phyloP scores from a whole-genome alignment of 2,329 filamentous ascomycete species.

The Botrytis fabae region DNA sequence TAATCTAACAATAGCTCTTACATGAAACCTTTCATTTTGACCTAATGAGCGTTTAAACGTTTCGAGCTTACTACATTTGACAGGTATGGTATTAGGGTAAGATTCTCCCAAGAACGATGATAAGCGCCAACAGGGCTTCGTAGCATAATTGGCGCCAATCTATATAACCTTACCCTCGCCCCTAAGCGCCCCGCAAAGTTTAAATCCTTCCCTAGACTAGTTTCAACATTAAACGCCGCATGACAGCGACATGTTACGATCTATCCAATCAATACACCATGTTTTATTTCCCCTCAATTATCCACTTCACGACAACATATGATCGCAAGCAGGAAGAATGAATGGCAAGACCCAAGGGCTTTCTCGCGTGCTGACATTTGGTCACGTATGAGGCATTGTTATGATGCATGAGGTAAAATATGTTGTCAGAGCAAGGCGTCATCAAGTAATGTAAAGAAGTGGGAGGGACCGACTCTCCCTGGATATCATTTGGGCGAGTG shows the following conservation, averaged over 20 bases:
- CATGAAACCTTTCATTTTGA: neutral
- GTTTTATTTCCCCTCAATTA: neutral
- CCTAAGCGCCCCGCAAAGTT: slow-evolving; percentile 7
- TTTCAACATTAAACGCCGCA: neutral
- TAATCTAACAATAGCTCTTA: neutral
- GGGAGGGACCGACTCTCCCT: neutral
- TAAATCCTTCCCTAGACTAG: neutral
- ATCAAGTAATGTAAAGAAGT: neutral
- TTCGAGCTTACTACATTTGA: neutral
- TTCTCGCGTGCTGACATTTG: neutral
- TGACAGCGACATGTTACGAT: neutral
- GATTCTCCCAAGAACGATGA: neutral
- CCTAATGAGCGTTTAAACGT: neutral
- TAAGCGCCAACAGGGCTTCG: neutral
- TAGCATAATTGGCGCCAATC: neutral
- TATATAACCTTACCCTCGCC: neutral
- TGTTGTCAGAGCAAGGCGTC: neutral
- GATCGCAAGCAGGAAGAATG: neutral
- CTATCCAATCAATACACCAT: neutral
- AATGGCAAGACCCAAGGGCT: neutral
- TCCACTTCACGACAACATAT: neutral
- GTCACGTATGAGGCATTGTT: neutral
- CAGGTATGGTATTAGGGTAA: neutral
- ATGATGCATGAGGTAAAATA: neutral
- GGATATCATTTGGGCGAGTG: neutral